Conservation (phyloP, 1,284 basidiomycete species). For the Meira miltonrushii region DNA sequence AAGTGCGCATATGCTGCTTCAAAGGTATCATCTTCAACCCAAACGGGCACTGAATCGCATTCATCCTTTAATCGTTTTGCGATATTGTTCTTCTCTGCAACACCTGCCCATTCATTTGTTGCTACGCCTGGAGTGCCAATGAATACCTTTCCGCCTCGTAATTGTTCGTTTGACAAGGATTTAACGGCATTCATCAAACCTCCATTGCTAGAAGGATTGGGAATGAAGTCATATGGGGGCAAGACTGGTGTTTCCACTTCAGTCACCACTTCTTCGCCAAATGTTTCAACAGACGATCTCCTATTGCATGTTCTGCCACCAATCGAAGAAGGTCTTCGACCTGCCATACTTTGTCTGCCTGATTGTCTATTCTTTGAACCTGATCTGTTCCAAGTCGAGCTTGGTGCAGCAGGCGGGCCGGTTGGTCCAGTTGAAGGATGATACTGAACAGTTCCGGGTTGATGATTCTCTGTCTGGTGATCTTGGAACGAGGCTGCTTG, state of each 20-base stretch:
- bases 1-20: slow-evolving; percentile 76
- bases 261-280: not conserved
- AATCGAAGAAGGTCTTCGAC: not conserved
- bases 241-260: slow-evolving; percentile 7
- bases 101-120: slow-evolving; percentile 38
- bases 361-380: not conserved
- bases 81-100: slow-evolving; percentile 57
- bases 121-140: slow-evolving; percentile 46
- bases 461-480: too few species aligned
- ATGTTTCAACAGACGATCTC: slow-evolving; percentile 2
- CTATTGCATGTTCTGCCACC: slow-evolving; percentile 13
- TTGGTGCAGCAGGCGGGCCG: not conserved
- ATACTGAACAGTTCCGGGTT: too few species aligned
- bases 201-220: slow-evolving; percentile 49
- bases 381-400: not conserved
- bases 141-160: slow-evolving; percentile 40
- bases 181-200: slow-evolving; percentile 50
- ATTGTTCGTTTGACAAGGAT: slow-evolving; percentile 34
- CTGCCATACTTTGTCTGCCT: not conserved
- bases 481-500: too few species aligned
- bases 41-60: slow-evolving; percentile 65
- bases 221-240: slow-evolving; percentile 39
- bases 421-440: not conserved
- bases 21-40: slow-evolving; percentile 64
- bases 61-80: slow-evolving; percentile 62